Evolutionary conservation across 2,329 filamentous ascomycete species (phyloP).

Genomic region (Monosporascus sp.): DNA sequence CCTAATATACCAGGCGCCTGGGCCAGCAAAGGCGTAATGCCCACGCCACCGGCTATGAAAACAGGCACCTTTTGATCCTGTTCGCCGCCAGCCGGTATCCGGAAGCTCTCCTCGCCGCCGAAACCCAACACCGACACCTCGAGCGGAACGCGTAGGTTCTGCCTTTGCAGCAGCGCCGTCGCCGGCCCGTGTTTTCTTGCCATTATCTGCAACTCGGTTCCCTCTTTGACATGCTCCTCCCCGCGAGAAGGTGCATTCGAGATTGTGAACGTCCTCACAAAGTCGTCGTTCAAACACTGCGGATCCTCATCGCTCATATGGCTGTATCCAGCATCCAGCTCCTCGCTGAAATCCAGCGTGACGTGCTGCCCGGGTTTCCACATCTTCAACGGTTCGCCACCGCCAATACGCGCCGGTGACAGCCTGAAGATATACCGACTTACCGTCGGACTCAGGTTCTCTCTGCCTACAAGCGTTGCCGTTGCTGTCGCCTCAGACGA

Average conservation of each 20-base stretch:
- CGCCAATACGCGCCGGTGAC: slow-evolving; percentile 7
- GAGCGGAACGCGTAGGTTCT: slow-evolving; percentile 47
- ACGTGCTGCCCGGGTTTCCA: slow-evolving; percentile 74
- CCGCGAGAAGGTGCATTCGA: slow-evolving; percentile 37
- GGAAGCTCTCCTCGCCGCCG: slow-evolving; percentile 53
- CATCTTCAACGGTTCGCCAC: slow-evolving; percentile 19
- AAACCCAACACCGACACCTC: slow-evolving; percentile 68
- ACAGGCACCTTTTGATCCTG: slow-evolving; percentile 33
- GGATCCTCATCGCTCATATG: slow-evolving; percentile 85
- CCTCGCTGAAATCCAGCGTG: slow-evolving; percentile 64
- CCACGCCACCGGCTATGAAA: slow-evolving; percentile 75
- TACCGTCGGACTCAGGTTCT: slow-evolving; percentile 59
- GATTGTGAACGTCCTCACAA: slow-evolving; percentile 76
- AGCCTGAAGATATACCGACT: slow-evolving; percentile 54
- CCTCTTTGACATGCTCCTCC: slow-evolving; percentile 15
- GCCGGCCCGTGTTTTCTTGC: slow-evolving; percentile 63
- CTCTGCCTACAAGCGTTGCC: slow-evolving; percentile 54
- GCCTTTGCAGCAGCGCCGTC: slow-evolving; percentile 59
- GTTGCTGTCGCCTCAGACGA: slow-evolving; percentile 15
- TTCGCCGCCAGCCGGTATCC: slow-evolving; percentile 19
- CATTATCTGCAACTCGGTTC: slow-evolving; percentile 60
- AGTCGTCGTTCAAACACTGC: slow-evolving; percentile 76
- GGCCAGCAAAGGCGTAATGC: slow-evolving; percentile 75
- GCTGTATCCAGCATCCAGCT: slow-evolving; percentile 67
- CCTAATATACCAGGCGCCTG: slow-evolving; percentile 51